Conservation (phyloP, 768 basidiomycete genomes). For the Russula sp. region DNA sequence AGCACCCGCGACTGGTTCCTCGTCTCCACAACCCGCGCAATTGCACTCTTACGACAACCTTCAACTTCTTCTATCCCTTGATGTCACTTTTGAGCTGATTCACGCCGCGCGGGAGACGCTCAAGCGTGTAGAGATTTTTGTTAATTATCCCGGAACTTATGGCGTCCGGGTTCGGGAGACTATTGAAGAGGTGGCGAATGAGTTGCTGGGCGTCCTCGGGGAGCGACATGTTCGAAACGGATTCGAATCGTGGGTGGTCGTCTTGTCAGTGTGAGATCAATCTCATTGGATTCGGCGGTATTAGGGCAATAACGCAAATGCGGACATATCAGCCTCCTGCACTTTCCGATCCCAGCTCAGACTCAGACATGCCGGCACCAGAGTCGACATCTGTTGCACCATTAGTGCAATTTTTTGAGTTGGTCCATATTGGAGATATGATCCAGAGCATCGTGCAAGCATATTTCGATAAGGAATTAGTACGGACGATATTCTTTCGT, state of each 20-base stretch:
- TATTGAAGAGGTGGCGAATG: constrained; percentile 88
- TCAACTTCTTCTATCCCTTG: constrained; percentile 87
- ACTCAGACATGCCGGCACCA: constrained; percentile 46
- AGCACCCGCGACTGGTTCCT: constrained; percentile 20
- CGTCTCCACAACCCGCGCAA: constrained; percentile 26
- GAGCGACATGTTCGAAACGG: constrained; percentile 77
- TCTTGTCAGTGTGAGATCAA: not conserved
- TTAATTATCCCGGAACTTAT: constrained; percentile 78
- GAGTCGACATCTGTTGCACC: constrained; percentile 59
- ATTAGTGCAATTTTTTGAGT: constrained; percentile 92
- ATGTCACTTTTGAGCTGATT: constrained; percentile 85
- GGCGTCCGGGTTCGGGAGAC: constrained; percentile 87
- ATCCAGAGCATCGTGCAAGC: constrained; percentile 98
- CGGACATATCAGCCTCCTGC: constrained; percentile 83
- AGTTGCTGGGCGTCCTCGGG: constrained; percentile 71
- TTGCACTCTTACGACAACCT: constrained; percentile 44
- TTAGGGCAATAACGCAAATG: constrained; percentile 87
- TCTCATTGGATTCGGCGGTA: not conserved
- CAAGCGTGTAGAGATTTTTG: constrained; percentile 89
- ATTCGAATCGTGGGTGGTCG: constrained; percentile 44
- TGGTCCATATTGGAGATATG: constrained; percentile 95
- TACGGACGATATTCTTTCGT: constrained; percentile 31
- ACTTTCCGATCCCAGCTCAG: constrained; percentile 43
- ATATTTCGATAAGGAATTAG: constrained; percentile 95
- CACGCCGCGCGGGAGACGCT: constrained; percentile 88